Base-by-base conservation (phyloP, 352 stramenopile species). In the Pythium periplocum region DNA sequence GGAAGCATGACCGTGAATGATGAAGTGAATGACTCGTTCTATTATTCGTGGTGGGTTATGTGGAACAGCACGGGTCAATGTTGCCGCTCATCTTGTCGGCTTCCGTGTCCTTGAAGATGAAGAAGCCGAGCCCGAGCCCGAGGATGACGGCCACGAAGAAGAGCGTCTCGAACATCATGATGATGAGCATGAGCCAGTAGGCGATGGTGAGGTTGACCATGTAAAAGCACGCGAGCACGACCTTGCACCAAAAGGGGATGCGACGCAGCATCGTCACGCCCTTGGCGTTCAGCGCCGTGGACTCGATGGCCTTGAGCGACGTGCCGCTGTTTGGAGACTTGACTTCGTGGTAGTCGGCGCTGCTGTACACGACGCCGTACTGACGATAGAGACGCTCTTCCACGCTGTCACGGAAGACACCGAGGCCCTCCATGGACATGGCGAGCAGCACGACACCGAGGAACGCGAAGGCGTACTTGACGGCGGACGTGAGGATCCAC, bases 141-240 rank as follows among this genome's bases (percentile, higher is more conserved):
- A 93, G 42, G 45, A 90, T 78, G 6, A 88, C 78, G 6, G 80
- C 80, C 37, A 90, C 48, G 59, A 93, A 93, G 52, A 93, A 71
- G n/a, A 84, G 58, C 12, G 72, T 83, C 68, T 93, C 83, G 66
- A 86, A 93, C 57, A 81, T 86, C 83, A 93, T 93, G 51, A 90
- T 81, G 43, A 93, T 49, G n/a, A 93, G 66, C 83, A 93, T 93
- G 64, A 89, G 57, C 43, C 80, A 86, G 71, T 93, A 93, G 41
- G 76, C 83, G 57, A 91, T 65, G 51, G 75, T 70, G 57, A 93
- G 59, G 48, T 86, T 73, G 17, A 75, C 57, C 78, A 91, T 93
- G 75, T 93, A 93, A 50, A 90, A 70, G 6, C 39, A 48, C 4
- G 78, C 70, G 34, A 91, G 73, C 64, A 71, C 55, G 39, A 71